These are phyloP conservation scores for Saccharomyces hybrid DNA, from an alignment of 1,139 yeast species.

Conservation along the genomic window DNA sequence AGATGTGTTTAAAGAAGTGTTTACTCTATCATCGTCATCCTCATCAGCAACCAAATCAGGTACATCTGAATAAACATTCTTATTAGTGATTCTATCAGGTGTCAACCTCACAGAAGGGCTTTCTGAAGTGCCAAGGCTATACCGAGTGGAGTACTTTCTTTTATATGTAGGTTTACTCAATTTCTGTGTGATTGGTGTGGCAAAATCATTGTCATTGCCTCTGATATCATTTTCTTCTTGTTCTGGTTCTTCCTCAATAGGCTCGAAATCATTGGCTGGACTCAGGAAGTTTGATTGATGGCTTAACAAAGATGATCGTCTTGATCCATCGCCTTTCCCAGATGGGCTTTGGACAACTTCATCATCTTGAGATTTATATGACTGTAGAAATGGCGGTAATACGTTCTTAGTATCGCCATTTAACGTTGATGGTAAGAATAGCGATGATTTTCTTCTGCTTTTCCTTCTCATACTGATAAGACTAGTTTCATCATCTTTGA, in stretches of 20 bases:
- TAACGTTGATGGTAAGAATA: slow-evolving; percentile 6
- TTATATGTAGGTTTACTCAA: background rate
- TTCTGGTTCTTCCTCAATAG: slow-evolving; percentile 1
- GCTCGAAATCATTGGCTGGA: slow-evolving; percentile 2
- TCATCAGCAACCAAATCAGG: slow-evolving; percentile 31
- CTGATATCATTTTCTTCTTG: background rate
- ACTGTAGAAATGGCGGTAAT: background rate
- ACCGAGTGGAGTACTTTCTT: slow-evolving; percentile 1
- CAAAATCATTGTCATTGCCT: background rate
- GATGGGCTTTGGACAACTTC: slow-evolving; percentile 4
- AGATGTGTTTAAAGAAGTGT: slow-evolving; percentile 25
- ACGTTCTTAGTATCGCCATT: background rate
- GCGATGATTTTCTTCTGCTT: slow-evolving; percentile 19
- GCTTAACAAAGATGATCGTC: slow-evolving; percentile 3
- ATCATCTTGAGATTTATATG: slow-evolving; percentile 1
- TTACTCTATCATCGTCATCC: slow-evolving; percentile 22
- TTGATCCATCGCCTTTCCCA: background rate
- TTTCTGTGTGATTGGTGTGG: background rate
- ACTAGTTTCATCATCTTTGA: slow-evolving; percentile 40
- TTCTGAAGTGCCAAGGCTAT: background rate
- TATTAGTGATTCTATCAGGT: slow-evolving; percentile 12
- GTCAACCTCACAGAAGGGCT: slow-evolving; percentile 15
- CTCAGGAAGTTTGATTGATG: background rate
- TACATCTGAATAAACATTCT: slow-evolving; percentile 15
- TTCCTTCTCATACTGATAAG: slow-evolving; percentile 12